Evolutionary conservation across 1,139 yeast species (phyloP).

Genomic region (Entelexis paramagnoliae): DNA sequence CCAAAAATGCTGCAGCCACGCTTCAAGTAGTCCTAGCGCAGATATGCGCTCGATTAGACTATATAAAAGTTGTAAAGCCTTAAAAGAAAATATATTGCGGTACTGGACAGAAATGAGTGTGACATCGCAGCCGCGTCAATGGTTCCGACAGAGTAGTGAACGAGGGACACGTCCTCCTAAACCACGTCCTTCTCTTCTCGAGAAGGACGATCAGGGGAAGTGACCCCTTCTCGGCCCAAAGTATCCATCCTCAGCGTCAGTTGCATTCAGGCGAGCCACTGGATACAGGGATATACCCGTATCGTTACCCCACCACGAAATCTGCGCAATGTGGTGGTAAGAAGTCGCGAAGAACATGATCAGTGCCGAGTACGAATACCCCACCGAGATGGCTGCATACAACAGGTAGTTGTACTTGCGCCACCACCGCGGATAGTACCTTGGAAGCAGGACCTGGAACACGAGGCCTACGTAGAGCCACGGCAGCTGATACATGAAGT

Average conservation of each 20-base stretch:
- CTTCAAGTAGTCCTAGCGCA: no score
- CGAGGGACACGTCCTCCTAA: no score
- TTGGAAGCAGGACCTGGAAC: slow-evolving; percentile 38
- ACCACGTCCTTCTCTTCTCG: background rate
- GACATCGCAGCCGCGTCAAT: no score
- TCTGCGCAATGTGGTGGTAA: slow-evolving; percentile 24
- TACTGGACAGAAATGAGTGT: no score
- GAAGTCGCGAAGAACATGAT: slow-evolving; percentile 32
- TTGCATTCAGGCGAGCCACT: slow-evolving; percentile 39
- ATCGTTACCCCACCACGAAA: slow-evolving; percentile 54
- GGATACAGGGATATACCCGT: slow-evolving; percentile 35
- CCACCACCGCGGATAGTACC: slow-evolving; percentile 41
- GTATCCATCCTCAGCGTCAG: background rate
- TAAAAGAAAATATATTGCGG: no score
- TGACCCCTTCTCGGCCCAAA: slow-evolving; percentile 9
- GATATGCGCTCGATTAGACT: no score
- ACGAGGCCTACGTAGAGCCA: slow-evolving; percentile 42
- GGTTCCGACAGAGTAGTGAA: no score
- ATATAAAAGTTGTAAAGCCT: no score
- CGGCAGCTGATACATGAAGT: slow-evolving; percentile 42
- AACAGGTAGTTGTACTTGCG: slow-evolving; percentile 49
- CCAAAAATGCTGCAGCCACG: no score
- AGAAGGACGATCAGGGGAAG: slow-evolving; percentile 13
- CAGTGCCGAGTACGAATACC: slow-evolving; percentile 39
- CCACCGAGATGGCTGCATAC: slow-evolving; percentile 48